Conservation (phyloP, 495 filamentous ascomycete genomes). For the Penicillium malachiteum region DNA sequence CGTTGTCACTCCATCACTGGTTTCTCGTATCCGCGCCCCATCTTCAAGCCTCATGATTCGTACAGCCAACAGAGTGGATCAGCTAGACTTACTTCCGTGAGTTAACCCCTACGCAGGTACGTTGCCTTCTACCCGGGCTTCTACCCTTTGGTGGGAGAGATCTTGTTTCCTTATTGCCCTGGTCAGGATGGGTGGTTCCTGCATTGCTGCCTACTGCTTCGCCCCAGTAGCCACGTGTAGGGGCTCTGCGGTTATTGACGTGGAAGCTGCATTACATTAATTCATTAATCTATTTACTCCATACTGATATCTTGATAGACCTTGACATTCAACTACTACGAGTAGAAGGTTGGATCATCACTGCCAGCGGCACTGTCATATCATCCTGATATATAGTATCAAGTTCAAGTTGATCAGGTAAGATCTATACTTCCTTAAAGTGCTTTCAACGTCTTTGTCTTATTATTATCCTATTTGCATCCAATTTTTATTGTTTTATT, state of each 20-base stretch:
- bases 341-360: too few relatives aligned
- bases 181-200: too few relatives aligned
- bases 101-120: slow-evolving; percentile 17
- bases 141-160: not conserved
- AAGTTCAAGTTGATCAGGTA: too few relatives aligned
- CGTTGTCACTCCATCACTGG: slow-evolving; percentile 28
- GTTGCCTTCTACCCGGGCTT: slow-evolving; percentile 5
- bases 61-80: slow-evolving; percentile 15
- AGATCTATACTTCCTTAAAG: too few relatives aligned
- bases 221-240: slow-evolving; percentile 16
- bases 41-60: slow-evolving; percentile 20
- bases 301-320: not conserved
- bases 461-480: too few relatives aligned
- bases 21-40: slow-evolving; percentile 5
- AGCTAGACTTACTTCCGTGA: slow-evolving; percentile 8
- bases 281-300: too few relatives aligned
- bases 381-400: not conserved
- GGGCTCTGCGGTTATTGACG: slow-evolving; percentile 18
- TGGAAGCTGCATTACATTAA: not conserved
- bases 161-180: not conserved
- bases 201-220: slow-evolving; percentile 21
- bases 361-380: too few relatives aligned
- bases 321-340: not conserved
- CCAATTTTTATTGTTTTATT: too few relatives aligned
- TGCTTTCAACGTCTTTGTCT: too few relatives aligned